Percentiles rank a stretch among this genome's conserved stretches.
These are phyloP conservation scores for Tuber aestivum DNA, from an alignment of 495 filamentous ascomycete genomes.

Conservation along the genomic window DNA sequence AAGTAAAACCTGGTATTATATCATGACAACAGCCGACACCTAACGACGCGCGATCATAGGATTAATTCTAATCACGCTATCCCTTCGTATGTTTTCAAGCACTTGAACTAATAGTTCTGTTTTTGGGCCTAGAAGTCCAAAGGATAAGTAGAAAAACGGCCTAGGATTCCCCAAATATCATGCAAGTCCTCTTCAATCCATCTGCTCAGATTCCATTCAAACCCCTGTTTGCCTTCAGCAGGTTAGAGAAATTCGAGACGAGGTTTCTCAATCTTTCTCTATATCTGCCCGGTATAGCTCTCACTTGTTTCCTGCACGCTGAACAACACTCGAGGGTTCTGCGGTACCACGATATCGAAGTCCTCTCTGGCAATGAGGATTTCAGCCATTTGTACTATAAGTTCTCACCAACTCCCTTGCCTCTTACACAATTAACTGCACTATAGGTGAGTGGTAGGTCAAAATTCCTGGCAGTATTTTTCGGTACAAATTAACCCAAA, in stretches of 20 bases:
- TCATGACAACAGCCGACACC: background rate
- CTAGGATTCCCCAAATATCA: background rate
- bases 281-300: background rate
- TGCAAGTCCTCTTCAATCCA: background rate
- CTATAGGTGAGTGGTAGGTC: constrained; percentile 8
- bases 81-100: background rate
- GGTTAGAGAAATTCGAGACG: background rate
- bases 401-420: background rate
- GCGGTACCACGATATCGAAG: constrained; percentile 3
- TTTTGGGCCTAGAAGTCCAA: background rate
- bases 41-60: background rate
- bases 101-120: background rate
- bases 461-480: background rate
- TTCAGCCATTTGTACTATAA: constrained; percentile 13
- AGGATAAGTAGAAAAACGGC: background rate
- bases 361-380: background rate
- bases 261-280: background rate
- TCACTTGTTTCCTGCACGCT: background rate
- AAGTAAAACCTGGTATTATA: background rate
- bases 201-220: background rate
- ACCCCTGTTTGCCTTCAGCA: background rate
- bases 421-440: background rate
- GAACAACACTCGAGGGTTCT: constrained; percentile 14
- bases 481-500: background rate
- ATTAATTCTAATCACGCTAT: background rate